Evolutionary conservation across 139 green algal species (phyloP), one percentile per base, ranked within the genome.

Genomic region (Pycnococcus provasolii): DNA sequence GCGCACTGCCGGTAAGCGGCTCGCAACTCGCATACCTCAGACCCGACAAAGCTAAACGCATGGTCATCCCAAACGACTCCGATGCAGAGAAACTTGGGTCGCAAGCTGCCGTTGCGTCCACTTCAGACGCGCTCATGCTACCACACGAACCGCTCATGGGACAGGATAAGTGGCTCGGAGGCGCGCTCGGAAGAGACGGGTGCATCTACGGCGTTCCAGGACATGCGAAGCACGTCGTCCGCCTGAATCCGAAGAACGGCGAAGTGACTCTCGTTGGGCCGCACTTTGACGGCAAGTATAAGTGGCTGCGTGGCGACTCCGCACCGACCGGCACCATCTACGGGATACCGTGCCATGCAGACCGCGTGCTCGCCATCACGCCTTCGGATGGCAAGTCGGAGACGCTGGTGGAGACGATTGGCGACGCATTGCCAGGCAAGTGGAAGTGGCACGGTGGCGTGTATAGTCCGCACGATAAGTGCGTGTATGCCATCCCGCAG

Each of bases 371-470:
- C 59, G 39, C 50, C n/a, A 74, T 74, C 58, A 43, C 51, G 5
- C 68, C 68, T 13, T 13, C 9, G 5, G 26, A 15, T 2, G 60
- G 60, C 41, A 44, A 53, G 43, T 45, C 43, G 43, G 7, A 44
- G 3, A 26, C 26, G 3, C 11, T 45, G 3, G 42, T 4, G 3
- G 53, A 60, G 26, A 26, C 26, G 26, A 26, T 26, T 4, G 53
- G 53, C 5, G 5, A 8, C 7, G 0, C 1, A 8, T 37, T 37
- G 9, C 26, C 7, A 37, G 40, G 54, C 8, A 11, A 43, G 1
- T 74, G 53, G 40, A 63, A 66, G 39, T 74, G 68, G 68, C 68
- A 74, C 60, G 68, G 68, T 47, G 68, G 68, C 41, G 53, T 62
- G 13, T n/a, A 53, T 15, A 45, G 46, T 11, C 57, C 57, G 6